These are phyloP conservation scores for Ceratonia siliqua DNA, from an alignment of 306 rosid species.

Conservation along the genomic window DNA sequence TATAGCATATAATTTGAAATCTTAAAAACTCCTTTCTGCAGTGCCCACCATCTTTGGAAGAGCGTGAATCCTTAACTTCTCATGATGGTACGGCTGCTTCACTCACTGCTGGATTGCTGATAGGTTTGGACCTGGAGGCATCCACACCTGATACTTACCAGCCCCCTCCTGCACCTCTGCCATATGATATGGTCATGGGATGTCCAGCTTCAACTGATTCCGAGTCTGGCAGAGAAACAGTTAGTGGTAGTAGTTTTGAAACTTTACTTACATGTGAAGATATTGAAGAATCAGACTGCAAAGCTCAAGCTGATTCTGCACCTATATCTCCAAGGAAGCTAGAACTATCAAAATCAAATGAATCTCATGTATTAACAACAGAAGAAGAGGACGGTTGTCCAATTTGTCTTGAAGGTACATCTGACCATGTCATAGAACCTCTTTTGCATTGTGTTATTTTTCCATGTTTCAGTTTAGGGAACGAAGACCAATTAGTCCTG, in stretches of 20 bases:
- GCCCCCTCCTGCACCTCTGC: slow-evolving; percentile 82
- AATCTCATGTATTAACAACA: slow-evolving; percentile 29
- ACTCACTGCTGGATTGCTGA: slow-evolving; percentile 56
- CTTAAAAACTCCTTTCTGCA: slow-evolving; percentile 39
- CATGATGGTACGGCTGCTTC: slow-evolving; percentile 43
- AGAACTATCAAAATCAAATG: slow-evolving; percentile 47
- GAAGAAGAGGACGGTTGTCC: slow-evolving; percentile 89
- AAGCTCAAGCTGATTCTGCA: slow-evolving; percentile 49
- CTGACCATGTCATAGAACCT: slow-evolving; percentile 4
- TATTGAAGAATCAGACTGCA: slow-evolving; percentile 55
- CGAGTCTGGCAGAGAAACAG: slow-evolving; percentile 53
- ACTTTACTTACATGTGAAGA: slow-evolving; percentile 56
- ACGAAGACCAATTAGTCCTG: neutral
- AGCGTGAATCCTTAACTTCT: slow-evolving; percentile 51
- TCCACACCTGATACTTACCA: slow-evolving; percentile 76
- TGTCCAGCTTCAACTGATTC: slow-evolving; percentile 53
- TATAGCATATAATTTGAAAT: slow-evolving; percentile 2
- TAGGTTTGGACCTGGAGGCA: slow-evolving; percentile 51
- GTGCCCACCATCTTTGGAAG: slow-evolving; percentile 70
- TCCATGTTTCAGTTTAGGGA: neutral
- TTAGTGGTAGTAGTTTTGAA: slow-evolving; percentile 55
- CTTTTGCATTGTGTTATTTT: neutral
- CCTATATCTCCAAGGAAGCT: slow-evolving; percentile 46
- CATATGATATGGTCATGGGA: slow-evolving; percentile 67
- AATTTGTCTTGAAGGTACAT: slow-evolving; percentile 85